A percentile compares a stretch with the other conserved stretches of the same genome.
These are phyloP conservation scores for Boletellus deceptivus DNA, from an alignment of 1,284 basidiomycete genomes.

Conservation along the genomic window DNA sequence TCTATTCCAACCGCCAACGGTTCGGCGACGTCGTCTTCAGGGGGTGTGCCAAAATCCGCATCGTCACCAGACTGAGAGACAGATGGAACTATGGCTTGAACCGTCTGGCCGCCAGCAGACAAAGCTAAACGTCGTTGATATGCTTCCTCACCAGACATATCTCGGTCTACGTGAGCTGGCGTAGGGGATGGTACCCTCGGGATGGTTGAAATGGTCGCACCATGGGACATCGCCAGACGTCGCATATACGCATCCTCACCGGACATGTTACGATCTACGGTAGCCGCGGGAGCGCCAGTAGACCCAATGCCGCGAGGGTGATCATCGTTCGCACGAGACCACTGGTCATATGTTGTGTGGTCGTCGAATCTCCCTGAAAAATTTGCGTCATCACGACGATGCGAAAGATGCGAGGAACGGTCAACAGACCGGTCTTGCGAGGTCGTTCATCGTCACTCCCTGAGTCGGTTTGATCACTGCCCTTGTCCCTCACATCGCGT, in stretches of 20 bases:
- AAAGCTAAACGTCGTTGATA: conserved; percentile 60
- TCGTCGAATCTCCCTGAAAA: conserved; percentile 56
- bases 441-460: conserved; percentile 69
- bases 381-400: conserved; percentile 1
- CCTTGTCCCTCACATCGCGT: conserved; percentile 51
- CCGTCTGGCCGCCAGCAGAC: conserved; percentile 33
- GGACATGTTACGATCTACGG: conserved; percentile 39
- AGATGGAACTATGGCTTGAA: conserved; percentile 17
- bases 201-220: conserved; percentile 14
- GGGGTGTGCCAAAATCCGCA: conserved; percentile 20
- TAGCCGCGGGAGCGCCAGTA: conserved; percentile 26
- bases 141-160: conserved; percentile 60
- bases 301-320: conserved; percentile 32
- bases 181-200: conserved; percentile 23
- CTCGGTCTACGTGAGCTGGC: conserved; percentile 33
- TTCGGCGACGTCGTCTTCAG: conserved; percentile 9
- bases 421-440: conserved; percentile 59
- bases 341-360: conserved; percentile 43
- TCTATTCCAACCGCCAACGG: conserved; percentile 24
- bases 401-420: not conserved
- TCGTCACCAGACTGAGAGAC: conserved; percentile 7
- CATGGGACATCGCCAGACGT: conserved; percentile 50
- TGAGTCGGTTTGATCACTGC: conserved; percentile 66
- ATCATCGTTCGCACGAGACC: conserved; percentile 53
- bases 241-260: conserved; percentile 62